Conservation (phyloP, 306 rosid species). For the Nissolia schottii region DNA sequence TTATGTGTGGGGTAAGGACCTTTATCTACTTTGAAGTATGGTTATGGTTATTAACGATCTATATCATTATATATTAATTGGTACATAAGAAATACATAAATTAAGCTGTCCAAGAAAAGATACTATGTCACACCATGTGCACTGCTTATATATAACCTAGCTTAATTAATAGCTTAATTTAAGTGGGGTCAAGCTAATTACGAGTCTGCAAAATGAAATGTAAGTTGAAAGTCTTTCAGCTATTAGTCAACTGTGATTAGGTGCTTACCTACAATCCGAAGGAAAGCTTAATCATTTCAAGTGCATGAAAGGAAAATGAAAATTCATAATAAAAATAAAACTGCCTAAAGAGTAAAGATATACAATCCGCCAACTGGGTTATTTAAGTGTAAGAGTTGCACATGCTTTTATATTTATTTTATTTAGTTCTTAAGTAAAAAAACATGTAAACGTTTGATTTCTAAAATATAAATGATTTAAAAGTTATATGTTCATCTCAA, state of each 20-base stretch:
- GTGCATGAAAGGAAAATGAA: not conserved
- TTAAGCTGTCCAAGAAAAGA: constrained; percentile 41
- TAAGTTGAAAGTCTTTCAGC: constrained; percentile 21
- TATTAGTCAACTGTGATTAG: constrained; percentile 30
- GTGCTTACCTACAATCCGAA: constrained; percentile 24
- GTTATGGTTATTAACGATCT: constrained; percentile 22
- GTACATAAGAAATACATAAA: constrained; percentile 23
- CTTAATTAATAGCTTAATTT: constrained; percentile 22
- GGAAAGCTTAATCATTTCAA: constrained; percentile 26
- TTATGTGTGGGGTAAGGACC: constrained; percentile 44
- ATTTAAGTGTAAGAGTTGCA: no score
- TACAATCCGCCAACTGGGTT: not conserved
- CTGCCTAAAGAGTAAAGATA: no score
- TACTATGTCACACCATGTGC: constrained; percentile 67
- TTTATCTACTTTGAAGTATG: constrained; percentile 37
- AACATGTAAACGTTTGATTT: no score
- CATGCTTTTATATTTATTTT: no score
- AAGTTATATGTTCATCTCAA: no score
- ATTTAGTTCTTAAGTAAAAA: no score
- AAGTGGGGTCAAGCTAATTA: constrained; percentile 34
- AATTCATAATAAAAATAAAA: not conserved
- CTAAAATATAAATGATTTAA: no score
- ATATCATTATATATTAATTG: constrained; percentile 10
- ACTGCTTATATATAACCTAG: constrained; percentile 33
- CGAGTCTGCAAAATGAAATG: constrained; percentile 13